Percentiles rank a stretch among this genome's conserved stretches.
phyloP scores from a whole-genome alignment of 176 grass and related monocot species.

The Phoenix roebelenii region DNA sequence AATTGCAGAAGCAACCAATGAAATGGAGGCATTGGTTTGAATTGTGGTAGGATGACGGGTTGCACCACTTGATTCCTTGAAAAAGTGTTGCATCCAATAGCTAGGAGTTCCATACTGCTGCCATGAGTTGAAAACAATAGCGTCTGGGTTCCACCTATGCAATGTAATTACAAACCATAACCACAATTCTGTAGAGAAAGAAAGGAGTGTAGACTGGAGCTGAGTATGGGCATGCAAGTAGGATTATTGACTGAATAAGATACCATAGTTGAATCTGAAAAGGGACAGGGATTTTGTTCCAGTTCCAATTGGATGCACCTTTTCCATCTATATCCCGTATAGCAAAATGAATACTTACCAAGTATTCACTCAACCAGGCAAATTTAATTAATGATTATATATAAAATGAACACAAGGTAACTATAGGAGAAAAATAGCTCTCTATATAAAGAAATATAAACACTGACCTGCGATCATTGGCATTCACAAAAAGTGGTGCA shows the following conservation, averaged over 20 bases:
- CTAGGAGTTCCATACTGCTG: slow-evolving; percentile 82
- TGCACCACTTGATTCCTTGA: slow-evolving; percentile 64
- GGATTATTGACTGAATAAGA: too few species aligned
- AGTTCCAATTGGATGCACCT: too few species aligned
- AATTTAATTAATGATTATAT: too few species aligned
- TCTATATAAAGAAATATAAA: too few species aligned
- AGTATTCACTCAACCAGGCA: background rate
- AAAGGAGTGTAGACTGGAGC: background rate
- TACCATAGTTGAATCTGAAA: too few species aligned
- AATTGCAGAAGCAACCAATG: slow-evolving; percentile 62
- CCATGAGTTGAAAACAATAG: slow-evolving; percentile 76
- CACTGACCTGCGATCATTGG: slow-evolving; percentile 45
- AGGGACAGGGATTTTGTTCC: too few species aligned
- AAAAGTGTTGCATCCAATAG: slow-evolving; percentile 79
- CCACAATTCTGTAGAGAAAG: too few species aligned
- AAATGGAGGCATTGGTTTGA: slow-evolving; percentile 38
- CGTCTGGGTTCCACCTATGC: slow-evolving; percentile 78
- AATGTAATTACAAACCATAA: background rate
- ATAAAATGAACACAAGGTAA: background rate
- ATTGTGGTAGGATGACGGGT: slow-evolving; percentile 48
- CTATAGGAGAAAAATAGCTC: background rate
- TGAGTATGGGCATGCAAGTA: too few species aligned
- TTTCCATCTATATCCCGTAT: background rate
- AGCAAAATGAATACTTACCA: background rate
- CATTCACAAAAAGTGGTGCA: slow-evolving; percentile 73